Evolutionary conservation across 2,329 filamentous ascomycete species (phyloP).

Genomic region (Ophiostoma australiae): DNA sequence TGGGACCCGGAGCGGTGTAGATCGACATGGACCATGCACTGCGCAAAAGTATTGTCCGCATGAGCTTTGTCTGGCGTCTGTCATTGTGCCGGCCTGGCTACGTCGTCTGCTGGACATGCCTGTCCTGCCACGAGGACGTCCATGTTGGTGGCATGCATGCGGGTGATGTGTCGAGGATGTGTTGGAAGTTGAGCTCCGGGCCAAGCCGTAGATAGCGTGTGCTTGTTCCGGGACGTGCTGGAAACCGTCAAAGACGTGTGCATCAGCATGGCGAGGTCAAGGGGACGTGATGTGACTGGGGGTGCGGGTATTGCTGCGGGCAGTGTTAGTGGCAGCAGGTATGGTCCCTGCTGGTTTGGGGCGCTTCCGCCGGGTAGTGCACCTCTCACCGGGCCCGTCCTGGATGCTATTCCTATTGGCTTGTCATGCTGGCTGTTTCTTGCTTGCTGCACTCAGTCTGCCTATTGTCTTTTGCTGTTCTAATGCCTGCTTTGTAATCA

Average conservation of each 20-base stretch:
- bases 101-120: neutral
- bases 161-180: conserved; percentile 8
- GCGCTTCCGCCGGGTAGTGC: conserved; percentile 2
- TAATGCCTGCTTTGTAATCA: neutral
- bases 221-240: neutral
- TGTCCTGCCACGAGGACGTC: neutral
- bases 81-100: neutral
- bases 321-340: neutral
- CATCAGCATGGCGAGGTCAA: neutral
- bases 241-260: neutral
- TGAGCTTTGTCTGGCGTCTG: neutral
- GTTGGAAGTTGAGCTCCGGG: neutral
- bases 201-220: neutral
- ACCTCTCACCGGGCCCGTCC: neutral
- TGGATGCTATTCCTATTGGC: neutral
- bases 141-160: neutral
- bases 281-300: neutral
- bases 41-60: conserved; percentile 1
- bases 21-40: neutral
- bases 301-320: neutral
- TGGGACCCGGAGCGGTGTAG: neutral
- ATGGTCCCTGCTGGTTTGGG: neutral
- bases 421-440: neutral
- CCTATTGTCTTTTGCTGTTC: neutral
- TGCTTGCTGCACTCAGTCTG: neutral